Percentiles rank a stretch among this genome's conserved stretches.
These are phyloP conservation scores for Linanthus parryae DNA, from an alignment of 148 eudicot genomes.

Conservation along the genomic window DNA sequence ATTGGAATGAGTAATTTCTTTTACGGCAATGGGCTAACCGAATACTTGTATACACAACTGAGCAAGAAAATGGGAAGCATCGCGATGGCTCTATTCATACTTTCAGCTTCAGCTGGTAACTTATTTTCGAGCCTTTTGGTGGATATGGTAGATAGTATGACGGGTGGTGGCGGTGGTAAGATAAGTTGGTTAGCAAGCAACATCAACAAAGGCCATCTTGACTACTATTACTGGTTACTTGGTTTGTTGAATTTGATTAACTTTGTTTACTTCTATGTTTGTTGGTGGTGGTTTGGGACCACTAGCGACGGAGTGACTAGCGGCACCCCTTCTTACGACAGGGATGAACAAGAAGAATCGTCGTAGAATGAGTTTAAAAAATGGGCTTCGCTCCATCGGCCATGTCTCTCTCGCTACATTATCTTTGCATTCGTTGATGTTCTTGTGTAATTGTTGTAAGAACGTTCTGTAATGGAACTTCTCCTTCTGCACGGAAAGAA, in stretches of 20 bases:
- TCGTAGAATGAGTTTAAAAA: too few relatives aligned
- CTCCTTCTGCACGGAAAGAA: too few relatives aligned
- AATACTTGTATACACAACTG: neutral
- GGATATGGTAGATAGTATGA: constrained; percentile 3
- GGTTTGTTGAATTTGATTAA: neutral
- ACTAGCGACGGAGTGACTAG: too few relatives aligned
- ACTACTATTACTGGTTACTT: constrained; percentile 8
- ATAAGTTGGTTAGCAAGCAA: constrained; percentile 10
- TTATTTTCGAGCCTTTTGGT: neutral
- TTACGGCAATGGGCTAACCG: constrained; percentile 11
- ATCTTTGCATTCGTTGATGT: too few relatives aligned
- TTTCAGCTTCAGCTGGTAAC: neutral
- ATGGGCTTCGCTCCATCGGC: too few relatives aligned
- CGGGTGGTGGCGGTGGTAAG: neutral
- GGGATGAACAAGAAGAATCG: too few relatives aligned
- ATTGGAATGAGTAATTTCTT: constrained; percentile 29
- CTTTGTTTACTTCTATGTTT: constrained; percentile 4
- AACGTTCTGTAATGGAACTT: too few relatives aligned
- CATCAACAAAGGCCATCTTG: constrained; percentile 8
- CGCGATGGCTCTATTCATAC: neutral
- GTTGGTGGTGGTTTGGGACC: constrained; percentile 13
- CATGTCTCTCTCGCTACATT: too few relatives aligned
- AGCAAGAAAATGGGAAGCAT: constrained; percentile 7
- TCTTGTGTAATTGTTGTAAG: too few relatives aligned
- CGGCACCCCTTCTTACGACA: too few relatives aligned